phyloP scores from a whole-genome alignment of 768 basidiomycete genomes.

The Leccinum rimulosum region DNA sequence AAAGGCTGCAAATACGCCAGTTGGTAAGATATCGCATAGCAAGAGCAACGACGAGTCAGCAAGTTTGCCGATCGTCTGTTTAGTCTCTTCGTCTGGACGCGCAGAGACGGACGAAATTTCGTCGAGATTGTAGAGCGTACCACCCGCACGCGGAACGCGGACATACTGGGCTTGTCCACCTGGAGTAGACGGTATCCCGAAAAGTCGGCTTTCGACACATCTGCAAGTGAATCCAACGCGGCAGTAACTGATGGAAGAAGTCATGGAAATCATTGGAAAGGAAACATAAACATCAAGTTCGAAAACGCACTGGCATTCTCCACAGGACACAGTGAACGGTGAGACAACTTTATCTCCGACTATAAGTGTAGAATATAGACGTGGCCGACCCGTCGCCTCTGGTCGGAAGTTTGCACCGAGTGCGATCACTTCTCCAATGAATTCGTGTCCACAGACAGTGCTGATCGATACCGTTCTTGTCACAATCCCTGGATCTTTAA shows the following conservation, averaged over 20 bases:
- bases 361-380: constrained; percentile 59
- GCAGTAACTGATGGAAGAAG: constrained; percentile 49
- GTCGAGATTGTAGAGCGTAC: constrained; percentile 66
- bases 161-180: constrained; percentile 82
- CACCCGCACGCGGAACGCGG: constrained; percentile 76
- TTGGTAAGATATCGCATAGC: constrained; percentile 77
- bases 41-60: constrained; percentile 67
- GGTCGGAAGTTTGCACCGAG: constrained; percentile 59
- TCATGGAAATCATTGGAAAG: background rate
- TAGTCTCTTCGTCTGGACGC: constrained; percentile 28
- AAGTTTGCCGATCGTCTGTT: constrained; percentile 40
- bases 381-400: constrained; percentile 48
- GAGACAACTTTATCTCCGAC: constrained; percentile 78
- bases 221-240: constrained; percentile 71
- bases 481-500: background rate
- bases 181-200: constrained; percentile 63
- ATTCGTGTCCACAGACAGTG: constrained; percentile 72
- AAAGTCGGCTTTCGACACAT: constrained; percentile 57
- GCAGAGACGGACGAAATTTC: constrained; percentile 34
- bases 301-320: constrained; percentile 73
- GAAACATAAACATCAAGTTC: background rate
- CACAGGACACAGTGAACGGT: constrained; percentile 79
- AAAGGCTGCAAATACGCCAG: constrained; percentile 72
- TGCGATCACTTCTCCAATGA: constrained; percentile 67
- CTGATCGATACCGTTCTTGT: constrained; percentile 34